Conservation (phyloP, 495 filamentous ascomycete genomes). For the Aspergillus bertholletiae region DNA sequence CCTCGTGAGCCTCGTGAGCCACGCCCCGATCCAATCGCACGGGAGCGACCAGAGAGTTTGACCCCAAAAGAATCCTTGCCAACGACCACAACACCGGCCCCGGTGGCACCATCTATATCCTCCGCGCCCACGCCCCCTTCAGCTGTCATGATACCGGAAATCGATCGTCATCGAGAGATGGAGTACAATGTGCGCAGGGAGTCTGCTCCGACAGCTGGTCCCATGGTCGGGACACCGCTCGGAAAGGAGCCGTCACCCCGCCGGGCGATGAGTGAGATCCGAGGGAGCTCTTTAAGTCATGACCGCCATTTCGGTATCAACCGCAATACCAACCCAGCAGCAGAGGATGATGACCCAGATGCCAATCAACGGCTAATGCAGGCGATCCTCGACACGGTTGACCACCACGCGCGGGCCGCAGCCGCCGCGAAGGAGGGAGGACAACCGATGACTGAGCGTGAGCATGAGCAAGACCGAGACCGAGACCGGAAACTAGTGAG, state of each 20-base stretch:
- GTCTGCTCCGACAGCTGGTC: constrained; percentile 27
- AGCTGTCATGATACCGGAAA: constrained; percentile 1
- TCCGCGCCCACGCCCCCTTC: constrained; percentile 17
- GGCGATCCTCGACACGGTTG: constrained; percentile 44
- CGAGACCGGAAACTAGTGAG: constrained; percentile 24
- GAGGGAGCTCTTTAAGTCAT: constrained; percentile 20
- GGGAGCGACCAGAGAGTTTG: constrained; percentile 21
- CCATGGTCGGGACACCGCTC: constrained; percentile 11
- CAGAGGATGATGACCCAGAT: constrained; percentile 42
- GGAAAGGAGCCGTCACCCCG: constrained; percentile 30
- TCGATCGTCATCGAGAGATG: constrained; percentile 4
- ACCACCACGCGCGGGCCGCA: constrained; percentile 37
- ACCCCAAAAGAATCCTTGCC: constrained; percentile 12
- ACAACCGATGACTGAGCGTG: constrained; percentile 17
- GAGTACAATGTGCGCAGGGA: constrained; percentile 26
- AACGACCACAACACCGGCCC: background rate
- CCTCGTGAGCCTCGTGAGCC: constrained; percentile 52
- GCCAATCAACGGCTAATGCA: constrained; percentile 46
- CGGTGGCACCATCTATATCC: constrained; percentile 12
- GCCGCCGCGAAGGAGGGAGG: constrained; percentile 32
- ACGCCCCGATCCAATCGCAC: constrained; percentile 12
- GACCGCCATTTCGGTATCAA: constrained; percentile 18
- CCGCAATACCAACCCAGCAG: constrained; percentile 8
- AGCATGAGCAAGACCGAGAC: constrained; percentile 19
- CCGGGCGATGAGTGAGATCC: constrained; percentile 42